Percentiles rank a stretch among this genome's conserved stretches.
phyloP scores from a whole-genome alignment of 208 protist genomes.

The Trichomonas vaginalis region DNA sequence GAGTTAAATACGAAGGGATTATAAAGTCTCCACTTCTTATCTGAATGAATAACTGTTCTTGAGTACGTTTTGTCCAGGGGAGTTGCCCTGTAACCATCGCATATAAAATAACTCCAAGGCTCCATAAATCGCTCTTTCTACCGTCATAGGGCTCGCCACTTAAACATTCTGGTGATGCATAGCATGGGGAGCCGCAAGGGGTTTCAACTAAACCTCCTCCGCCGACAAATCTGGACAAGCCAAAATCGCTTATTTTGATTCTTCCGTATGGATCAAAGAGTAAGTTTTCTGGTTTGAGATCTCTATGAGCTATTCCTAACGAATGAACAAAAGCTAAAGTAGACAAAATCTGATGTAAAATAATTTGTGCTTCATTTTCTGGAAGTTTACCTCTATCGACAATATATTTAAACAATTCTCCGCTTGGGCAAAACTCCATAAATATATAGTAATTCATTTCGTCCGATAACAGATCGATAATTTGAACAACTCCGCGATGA shows the following conservation, averaged over 20 bases:
- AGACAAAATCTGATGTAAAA: background rate
- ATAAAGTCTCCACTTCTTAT: background rate
- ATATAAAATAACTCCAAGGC: background rate
- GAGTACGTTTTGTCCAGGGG: background rate
- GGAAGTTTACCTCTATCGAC: background rate
- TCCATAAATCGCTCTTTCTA: background rate
- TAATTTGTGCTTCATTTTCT: background rate
- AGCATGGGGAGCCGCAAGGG: background rate
- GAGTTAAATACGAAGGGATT: background rate
- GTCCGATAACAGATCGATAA: background rate
- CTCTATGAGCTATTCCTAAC: background rate
- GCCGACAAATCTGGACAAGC: background rate
- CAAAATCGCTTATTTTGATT: constrained; percentile 15
- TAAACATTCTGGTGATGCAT: constrained; percentile 1
- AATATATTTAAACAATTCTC: background rate
- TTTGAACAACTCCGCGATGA: constrained; percentile 9
- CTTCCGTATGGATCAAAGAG: background rate
- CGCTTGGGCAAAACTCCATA: constrained; percentile 2
- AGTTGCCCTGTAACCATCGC: background rate
- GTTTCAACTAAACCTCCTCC: background rate
- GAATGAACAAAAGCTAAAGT: background rate
- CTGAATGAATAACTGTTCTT: background rate
- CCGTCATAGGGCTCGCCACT: background rate
- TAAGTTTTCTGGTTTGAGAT: constrained; percentile 17
- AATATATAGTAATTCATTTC: constrained; percentile 8